These are phyloP conservation scores for Ilex paraguariensis DNA, from an alignment of 305 asterid genomes.

Conservation along the genomic window DNA sequence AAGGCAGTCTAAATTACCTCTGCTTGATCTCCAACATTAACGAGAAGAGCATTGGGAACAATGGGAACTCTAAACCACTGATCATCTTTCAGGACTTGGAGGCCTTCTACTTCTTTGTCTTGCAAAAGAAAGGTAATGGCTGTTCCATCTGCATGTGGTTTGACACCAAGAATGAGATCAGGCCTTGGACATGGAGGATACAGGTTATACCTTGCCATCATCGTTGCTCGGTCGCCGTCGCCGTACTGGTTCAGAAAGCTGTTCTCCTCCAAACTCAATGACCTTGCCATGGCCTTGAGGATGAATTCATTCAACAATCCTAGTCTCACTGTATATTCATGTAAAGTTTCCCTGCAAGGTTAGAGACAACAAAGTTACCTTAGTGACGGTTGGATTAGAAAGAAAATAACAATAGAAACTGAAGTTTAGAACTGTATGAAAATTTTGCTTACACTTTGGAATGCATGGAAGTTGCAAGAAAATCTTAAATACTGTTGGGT, in stretches of 20 bases:
- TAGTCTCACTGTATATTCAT: conserved; percentile 20
- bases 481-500: no score
- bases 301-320: conserved; percentile 16
- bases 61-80: conserved; percentile 28
- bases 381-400: no score
- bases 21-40: conserved; percentile 37
- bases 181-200: conserved; percentile 41
- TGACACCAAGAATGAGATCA: conserved; percentile 29
- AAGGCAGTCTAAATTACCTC: conserved; percentile 18
- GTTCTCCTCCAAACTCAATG: conserved; percentile 23
- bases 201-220: conserved; percentile 28
- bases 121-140: conserved; percentile 32
- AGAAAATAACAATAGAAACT: no score
- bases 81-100: conserved; percentile 34
- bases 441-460: no score
- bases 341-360: conserved; percentile 19
- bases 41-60: conserved; percentile 23
- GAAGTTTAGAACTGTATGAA: no score
- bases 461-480: no score
- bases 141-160: conserved; percentile 43
- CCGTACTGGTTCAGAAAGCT: conserved; percentile 28
- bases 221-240: conserved; percentile 11
- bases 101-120: conserved; percentile 43
- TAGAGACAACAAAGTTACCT: no score
- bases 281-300: conserved; percentile 26